Evolutionary conservation across 2,329 filamentous ascomycete species (phyloP).

Genomic region (Aureobasidium mangrovei): DNA sequence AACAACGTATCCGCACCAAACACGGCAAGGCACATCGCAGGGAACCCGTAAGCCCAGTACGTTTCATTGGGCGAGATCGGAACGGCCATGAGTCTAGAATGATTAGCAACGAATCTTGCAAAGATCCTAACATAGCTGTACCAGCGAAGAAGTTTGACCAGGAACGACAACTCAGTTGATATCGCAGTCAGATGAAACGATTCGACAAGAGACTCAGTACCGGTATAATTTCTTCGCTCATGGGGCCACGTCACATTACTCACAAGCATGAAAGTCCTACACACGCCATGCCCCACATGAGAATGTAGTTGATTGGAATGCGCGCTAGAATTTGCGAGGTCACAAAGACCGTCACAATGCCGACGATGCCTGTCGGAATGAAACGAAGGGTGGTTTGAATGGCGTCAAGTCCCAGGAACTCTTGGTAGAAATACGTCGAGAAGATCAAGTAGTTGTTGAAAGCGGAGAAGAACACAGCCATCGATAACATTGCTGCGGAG

Average conservation of each 20-base stretch:
- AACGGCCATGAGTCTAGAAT: slow-evolving; percentile 46
- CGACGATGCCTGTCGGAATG: slow-evolving; percentile 55
- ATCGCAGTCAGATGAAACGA: too few relatives aligned
- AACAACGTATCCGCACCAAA: slow-evolving; percentile 59
- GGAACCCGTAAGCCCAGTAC: slow-evolving; percentile 60
- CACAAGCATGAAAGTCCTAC: slow-evolving; percentile 46
- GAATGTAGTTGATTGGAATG: slow-evolving; percentile 50
- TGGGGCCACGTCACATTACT: background rate
- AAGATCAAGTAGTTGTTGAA: slow-evolving; percentile 63
- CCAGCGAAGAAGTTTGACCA: too few relatives aligned
- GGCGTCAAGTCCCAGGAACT: slow-evolving; percentile 52
- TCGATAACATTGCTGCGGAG: slow-evolving; percentile 54
- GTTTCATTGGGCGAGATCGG: slow-evolving; percentile 52
- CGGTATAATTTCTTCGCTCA: too few relatives aligned
- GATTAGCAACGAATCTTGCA: background rate
- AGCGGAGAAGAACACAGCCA: slow-evolving; percentile 56
- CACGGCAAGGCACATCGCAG: slow-evolving; percentile 57
- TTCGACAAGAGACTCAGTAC: too few relatives aligned
- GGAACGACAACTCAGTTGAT: too few relatives aligned
- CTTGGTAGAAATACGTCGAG: slow-evolving; percentile 60
- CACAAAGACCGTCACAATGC: slow-evolving; percentile 48
- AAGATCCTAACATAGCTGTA: too few relatives aligned
- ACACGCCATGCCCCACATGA: slow-evolving; percentile 49
- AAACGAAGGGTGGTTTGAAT: slow-evolving; percentile 63
- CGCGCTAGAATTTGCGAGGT: slow-evolving; percentile 49